Percentiles rank a stretch among this genome's conserved stretches.
These are phyloP conservation scores for Isatis lusitanica DNA, from an alignment of 441 rosid genomes.

Conservation along the genomic window DNA sequence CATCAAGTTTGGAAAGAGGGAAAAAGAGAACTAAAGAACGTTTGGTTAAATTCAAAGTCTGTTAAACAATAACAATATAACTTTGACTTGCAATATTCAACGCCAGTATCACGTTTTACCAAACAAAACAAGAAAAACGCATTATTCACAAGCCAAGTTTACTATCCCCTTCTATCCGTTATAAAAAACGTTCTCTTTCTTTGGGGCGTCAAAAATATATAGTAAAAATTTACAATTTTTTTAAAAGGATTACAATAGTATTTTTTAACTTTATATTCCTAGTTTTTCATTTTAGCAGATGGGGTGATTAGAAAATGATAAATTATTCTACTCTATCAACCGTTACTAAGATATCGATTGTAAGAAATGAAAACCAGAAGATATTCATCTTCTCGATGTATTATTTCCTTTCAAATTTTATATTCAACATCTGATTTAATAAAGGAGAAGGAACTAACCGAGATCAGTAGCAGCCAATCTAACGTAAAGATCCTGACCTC, in stretches of 20 bases:
- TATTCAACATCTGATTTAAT: no score
- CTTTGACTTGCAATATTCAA: conserved; percentile 8
- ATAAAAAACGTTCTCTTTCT: not conserved
- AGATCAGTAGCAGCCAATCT: conserved; percentile 58
- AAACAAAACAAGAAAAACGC: not conserved
- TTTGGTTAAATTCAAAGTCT: conserved; percentile 1
- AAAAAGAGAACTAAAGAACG: not conserved
- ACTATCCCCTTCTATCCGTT: not conserved
- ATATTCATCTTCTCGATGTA: no score
- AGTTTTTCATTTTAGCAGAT: not conserved
- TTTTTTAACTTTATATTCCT: not conserved
- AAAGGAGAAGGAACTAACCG: conserved; percentile 37
- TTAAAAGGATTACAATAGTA: not conserved
- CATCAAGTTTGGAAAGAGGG: not conserved
- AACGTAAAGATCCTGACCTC: conserved; percentile 65
- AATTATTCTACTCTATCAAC: not conserved
- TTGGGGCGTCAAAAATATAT: not conserved
- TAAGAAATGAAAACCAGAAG: not conserved
- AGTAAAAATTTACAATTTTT: not conserved
- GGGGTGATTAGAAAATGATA: not conserved
- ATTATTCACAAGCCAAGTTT: not conserved
- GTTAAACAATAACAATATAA: conserved; percentile 21
- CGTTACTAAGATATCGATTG: not conserved
- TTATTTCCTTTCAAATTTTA: no score
- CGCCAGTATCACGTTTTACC: conserved; percentile 1